Base-by-base conservation (phyloP, 208 protist genomes). In the Leptomonas pyrrhocoris region DNA sequence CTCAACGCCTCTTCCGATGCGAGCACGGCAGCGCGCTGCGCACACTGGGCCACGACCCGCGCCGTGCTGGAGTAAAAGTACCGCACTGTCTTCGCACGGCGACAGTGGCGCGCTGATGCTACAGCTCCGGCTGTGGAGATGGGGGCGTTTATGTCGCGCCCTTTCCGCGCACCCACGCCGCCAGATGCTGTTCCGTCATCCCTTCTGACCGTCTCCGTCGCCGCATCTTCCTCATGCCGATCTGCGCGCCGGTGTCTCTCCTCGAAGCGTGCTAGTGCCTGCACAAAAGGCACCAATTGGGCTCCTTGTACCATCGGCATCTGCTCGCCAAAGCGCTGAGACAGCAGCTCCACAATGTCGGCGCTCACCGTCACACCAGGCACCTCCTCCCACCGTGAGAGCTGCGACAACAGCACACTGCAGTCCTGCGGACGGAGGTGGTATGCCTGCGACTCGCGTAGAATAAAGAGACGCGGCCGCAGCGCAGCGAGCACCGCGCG, bases 291-390 rank as follows among this genome's bases (percentile, higher is more conserved):
- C 61, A 96, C 65, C 13, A 94, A 69, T n/a, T 96, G 90, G 18
- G 53, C 45, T 30, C 80, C 50, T 28, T 80, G 65, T n/a, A 82
- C 86, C 45, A 66, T 73, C 18, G 75, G 54, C 60, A 92, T 83
- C 50, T 87, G 77, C 46, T 72, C 59, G 5, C 65, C 45, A 67
- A 96, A 92, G 53, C 72, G 79, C 23, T 73, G 60, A 36, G 81
- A 96, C 23, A 96, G 77, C 48, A 93, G 75, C 64, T 93, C 83
- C 7, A 89, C 53, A 40, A 93, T 34, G 57, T 95, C 90, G 1
- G 79, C 78, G 30, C 60, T 66, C 23, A 79, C 46, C 19, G 53
- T 58, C 31, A 63, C 77, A 18, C 72, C 67, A 16, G 69, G 23
- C 68, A 80, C 71, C 76, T 81, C 68, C 28, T 89, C 80, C 67